Evolutionary conservation across 2,329 filamentous ascomycete species (phyloP), one percentile per base, ranked within the genome.

Genomic region (Phialocephala subalpina): DNA sequence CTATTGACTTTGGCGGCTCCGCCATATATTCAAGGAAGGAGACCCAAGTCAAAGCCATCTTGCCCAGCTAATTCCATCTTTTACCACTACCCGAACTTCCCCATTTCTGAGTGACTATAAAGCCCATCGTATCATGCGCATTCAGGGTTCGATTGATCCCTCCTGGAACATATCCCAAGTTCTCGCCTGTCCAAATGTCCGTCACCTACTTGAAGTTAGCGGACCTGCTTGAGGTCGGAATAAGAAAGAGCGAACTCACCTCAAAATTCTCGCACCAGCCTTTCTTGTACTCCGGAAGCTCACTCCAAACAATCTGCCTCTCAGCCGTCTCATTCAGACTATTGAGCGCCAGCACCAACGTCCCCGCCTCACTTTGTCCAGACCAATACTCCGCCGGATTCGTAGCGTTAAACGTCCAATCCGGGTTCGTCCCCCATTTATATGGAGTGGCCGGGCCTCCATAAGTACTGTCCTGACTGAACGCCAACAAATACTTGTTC

Each of bases 351-450:
- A 85, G 77, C 18, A 84, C 79, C 45, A 84, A 77, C n/a, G 79
- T 80, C 1, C 83, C 83, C 20, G 77, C 71, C 8, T 73, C 74
- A 2, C 78, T 82, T 27, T 73, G 73, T 0, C 83, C 83, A 0
- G 80, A 77, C 82, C 82, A 86, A 73, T 80, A 85, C 73, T 84
- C 80, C 1, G 84, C 82, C 3, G 83, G 83, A 62, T 81, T 75
- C 0, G 78, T 80, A 18, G 74, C 70, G 68, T 87, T 83, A 73
- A 80, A 86, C 0, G 83, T 84, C 72, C 80, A 82, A 69, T 85
- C 80, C 0, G 79, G 75, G 67, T 86, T 85, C 3, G 79, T 75
- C 0, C 84, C 84, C 81, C 81, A 83, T 63, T 70, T 71, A 63
- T 70, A 72, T 76, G 78, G 68, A 73, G 74, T 77, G 14, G 82